Evolutionary conservation across 2,329 filamentous ascomycete species (phyloP), one percentile per base, ranked within the genome.

Genomic region (Orbilia blumenaviensis): DNA sequence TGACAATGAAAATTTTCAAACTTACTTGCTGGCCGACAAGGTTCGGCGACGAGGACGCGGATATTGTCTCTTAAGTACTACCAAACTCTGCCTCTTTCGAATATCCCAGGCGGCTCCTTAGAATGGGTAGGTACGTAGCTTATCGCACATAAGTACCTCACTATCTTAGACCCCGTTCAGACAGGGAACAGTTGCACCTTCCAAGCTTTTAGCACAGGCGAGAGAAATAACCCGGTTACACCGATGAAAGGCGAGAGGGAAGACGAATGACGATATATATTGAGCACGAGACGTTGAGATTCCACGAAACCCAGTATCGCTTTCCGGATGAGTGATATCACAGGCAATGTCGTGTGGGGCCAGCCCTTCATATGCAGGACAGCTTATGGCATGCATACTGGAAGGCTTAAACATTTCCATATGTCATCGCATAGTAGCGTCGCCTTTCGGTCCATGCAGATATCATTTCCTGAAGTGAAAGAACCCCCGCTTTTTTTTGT

Each of bases 131-230:
- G 66, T 63, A 54, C 52, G 34, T 63, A 63, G 48, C 56, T 69
- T 69, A 69, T 69, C 56, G 42, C 36, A 50, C 66, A 32, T 69
- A 69, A 62, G 66, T 69, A 69, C 66, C 66, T 69, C 66, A 69
- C 66, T 69, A 69, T 69, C 66, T 69, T 54, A 69, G 66, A 61
- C 54, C 34, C 66, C 27, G 41, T 29, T 62, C 12, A 41, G 52
- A 42, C 58, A 46, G 25, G 67, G 52, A 34, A 48, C 18, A 32
- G 68, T 73, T 44, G 50, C 60, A 73, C 68, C 68, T 73, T 73
- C 68, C 68, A 64, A 58, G 68, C 36, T 18, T 23, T 58, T 29
- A 64, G 66, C 23, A 56, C 23, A 50, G 58, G 38, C n/a, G 32
- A 56, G 36, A 54, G 50, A 73, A 66, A 73, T 34, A 72, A 63